Conservation (phyloP, 306 rosid genomes). For the Acacia confusa region DNA sequence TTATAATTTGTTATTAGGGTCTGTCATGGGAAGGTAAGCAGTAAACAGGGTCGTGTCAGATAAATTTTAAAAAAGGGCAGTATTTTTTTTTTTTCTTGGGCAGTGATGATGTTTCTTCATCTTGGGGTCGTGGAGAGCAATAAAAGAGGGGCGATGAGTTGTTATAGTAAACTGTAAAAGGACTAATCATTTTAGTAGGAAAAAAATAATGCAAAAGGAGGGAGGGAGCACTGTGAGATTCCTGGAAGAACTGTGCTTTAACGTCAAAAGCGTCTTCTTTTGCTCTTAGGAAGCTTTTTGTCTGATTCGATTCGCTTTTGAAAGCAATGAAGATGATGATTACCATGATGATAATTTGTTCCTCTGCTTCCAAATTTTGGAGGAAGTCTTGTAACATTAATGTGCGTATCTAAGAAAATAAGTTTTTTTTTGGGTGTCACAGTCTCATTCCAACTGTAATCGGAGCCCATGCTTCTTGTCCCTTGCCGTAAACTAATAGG, state of each 20-base stretch:
- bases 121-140: not conserved
- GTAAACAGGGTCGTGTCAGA: slow-evolving; percentile 14
- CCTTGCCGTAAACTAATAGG: slow-evolving; percentile 69
- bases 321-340: slow-evolving; percentile 76
- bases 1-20: not conserved
- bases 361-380: slow-evolving; percentile 36
- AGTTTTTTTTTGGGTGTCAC: slow-evolving; percentile 35
- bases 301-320: slow-evolving; percentile 77
- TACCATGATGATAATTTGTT: slow-evolving; percentile 23
- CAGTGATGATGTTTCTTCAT: slow-evolving; percentile 32
- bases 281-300: slow-evolving; percentile 74
- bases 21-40: slow-evolving; percentile 26
- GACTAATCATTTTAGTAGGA: slow-evolving; percentile 65
- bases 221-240: slow-evolving; percentile 61
- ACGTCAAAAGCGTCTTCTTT: slow-evolving; percentile 68
- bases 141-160: slow-evolving; percentile 33
- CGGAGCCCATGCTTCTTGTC: slow-evolving; percentile 82
- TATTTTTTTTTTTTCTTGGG: not conserved
- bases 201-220: slow-evolving; percentile 70
- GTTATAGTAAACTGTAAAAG: slow-evolving; percentile 64
- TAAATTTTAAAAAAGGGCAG: not conserved
- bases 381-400: slow-evolving; percentile 31
- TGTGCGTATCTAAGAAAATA: not conserved
- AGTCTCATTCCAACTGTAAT: slow-evolving; percentile 48
- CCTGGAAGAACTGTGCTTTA: slow-evolving; percentile 59